Evolutionary conservation across 1,284 basidiomycete genomes (phyloP), one percentile per base, ranked within the genome.

Genomic region (Puccinia horiana): DNA sequence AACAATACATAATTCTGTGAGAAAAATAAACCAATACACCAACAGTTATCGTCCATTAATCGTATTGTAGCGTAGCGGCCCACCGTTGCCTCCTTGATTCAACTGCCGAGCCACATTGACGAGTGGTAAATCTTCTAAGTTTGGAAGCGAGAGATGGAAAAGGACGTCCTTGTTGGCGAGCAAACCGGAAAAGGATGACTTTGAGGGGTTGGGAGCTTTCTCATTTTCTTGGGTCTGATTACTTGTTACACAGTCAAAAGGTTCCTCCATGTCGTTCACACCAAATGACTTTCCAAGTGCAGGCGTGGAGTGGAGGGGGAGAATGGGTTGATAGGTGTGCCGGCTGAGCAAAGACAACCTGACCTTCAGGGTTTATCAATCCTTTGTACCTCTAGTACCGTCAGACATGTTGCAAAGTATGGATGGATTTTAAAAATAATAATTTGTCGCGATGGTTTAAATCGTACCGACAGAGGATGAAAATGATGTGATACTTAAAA

Each of bases 141-240:
- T 74, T 4, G 72, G 72, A 14, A 74, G 32, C 0, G 52, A 56
- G 23, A 74, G 72, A 52, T 74, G 72, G 20, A 74, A 58, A 5
- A 56, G 72, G 14, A 37, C 16, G 26, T 70, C 69, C 4, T 47
- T 47, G 26, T 49, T 18, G 1, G 37, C 69, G 12, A 18, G 23
- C 2, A n/a, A 20, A 42, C 29, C 44, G 8, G n/a, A 40, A 29
- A 18, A 47, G 11, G 29, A 47, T 70, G 44, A 70, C 47, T n/a
- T 70, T 70, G 1, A 47, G 18, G 8, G 26, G 18, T 9, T 6
- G 1, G 6, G 18, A 70, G 69, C n/a, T 42, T 20, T 4, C 42
- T 16, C 14, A 40, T 35, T 37, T 3, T 58, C n/a, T 9, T 5
- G 12, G 29, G 5, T 26, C 18, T n/a, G n/a, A n/a, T n/a, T n/a